Percentiles rank a stretch among this genome's conserved stretches.
These are phyloP conservation scores for Phytophthora tubulina DNA, from an alignment of 352 stramenopile genomes.

Conservation along the genomic window DNA sequence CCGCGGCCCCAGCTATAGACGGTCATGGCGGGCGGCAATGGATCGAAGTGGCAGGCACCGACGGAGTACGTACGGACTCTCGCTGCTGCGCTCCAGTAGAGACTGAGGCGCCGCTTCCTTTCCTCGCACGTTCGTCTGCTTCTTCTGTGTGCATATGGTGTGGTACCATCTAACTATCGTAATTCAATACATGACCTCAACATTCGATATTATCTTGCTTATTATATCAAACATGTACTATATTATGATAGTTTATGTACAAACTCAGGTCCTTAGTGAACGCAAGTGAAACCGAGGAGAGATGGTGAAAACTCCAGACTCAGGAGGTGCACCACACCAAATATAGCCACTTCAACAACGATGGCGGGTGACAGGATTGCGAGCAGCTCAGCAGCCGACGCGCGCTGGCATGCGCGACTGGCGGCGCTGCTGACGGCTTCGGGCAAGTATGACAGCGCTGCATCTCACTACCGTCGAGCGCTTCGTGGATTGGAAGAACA, in stretches of 20 bases:
- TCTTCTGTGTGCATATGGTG: conserved; percentile 1
- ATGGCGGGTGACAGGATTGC: conserved; percentile 30
- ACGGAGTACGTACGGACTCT: background rate
- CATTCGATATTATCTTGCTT: too few relatives aligned
- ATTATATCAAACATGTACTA: background rate
- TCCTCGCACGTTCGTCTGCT: conserved; percentile 14
- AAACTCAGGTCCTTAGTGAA: conserved; percentile 26
- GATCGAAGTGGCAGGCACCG: background rate
- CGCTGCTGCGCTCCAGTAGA: conserved; percentile 5
- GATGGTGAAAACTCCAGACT: conserved; percentile 1
- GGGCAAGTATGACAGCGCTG: conserved; percentile 31
- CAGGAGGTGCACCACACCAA: background rate
- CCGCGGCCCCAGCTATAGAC: conserved; percentile 92
- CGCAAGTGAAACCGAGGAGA: conserved; percentile 2
- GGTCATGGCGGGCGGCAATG: conserved; percentile 35
- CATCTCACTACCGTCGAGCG: conserved; percentile 43
- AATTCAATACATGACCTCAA: background rate
- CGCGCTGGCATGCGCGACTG: conserved; percentile 43
- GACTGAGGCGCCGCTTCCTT: conserved; percentile 26
- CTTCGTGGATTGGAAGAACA: conserved; percentile 27
- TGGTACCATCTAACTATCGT: background rate
- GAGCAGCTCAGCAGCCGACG: conserved; percentile 8
- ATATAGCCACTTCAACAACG: conserved; percentile 19
- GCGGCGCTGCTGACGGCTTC: conserved; percentile 43
- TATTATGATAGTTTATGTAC: background rate